phyloP scores from a whole-genome alignment of 2,329 filamentous ascomycete genomes.

The Fusarium newnesense region DNA sequence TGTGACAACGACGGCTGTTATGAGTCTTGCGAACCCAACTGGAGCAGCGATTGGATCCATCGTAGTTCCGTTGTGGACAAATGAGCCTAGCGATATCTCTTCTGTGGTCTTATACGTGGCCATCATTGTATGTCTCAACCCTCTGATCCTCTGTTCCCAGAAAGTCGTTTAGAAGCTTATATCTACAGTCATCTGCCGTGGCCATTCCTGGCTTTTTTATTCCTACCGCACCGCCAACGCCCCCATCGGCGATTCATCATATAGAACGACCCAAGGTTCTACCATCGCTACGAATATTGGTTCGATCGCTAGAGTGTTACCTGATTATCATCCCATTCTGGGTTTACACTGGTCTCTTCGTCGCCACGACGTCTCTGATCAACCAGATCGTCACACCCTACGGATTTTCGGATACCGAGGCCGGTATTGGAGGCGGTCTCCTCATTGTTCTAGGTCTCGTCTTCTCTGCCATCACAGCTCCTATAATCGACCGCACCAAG shows the following conservation, averaged over 20 bases:
- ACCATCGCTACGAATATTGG: background rate
- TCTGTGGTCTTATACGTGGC: accelerated
- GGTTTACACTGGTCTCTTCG: background rate
- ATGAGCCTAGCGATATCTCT: background rate
- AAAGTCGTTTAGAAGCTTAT: background rate
- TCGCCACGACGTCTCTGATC: background rate
- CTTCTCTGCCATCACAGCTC: background rate
- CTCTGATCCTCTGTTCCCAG: accelerated
- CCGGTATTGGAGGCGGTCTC: background rate
- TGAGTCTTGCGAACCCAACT: background rate
- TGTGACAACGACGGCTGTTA: background rate
- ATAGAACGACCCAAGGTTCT: background rate
- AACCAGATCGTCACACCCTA: background rate
- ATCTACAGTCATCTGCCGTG: background rate
- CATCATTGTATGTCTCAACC: background rate
- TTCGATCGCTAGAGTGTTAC: background rate
- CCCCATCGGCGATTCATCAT: background rate
- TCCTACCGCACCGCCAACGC: accelerated
- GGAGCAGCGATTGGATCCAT: background rate
- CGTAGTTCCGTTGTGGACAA: background rate
- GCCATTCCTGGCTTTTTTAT: background rate
- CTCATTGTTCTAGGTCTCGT: background rate
- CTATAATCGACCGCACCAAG: background rate
- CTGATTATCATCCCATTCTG: background rate
- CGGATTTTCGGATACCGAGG: background rate